Conservation (phyloP, 208 protist species). For the Crithidia thermophila region DNA sequence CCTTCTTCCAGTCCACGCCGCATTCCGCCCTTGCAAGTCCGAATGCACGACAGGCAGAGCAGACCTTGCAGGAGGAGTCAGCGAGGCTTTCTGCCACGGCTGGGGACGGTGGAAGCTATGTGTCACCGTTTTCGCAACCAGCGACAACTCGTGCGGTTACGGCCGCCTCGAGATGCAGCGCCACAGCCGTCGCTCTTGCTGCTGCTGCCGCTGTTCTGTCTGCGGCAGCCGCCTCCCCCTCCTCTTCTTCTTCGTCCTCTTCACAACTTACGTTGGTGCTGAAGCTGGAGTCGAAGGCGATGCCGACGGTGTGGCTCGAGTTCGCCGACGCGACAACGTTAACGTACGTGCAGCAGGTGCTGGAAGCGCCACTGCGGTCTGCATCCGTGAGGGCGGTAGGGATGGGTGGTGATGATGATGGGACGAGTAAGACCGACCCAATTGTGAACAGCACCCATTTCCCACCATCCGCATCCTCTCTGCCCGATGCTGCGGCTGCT, state of each 20-base stretch:
- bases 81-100: too few species aligned
- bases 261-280: constrained; percentile 19
- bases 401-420: too few species aligned
- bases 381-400: neutral
- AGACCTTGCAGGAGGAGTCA: too few species aligned
- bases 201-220: constrained; percentile 1
- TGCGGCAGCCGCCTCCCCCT: neutral
- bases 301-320: constrained; percentile 41
- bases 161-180: neutral
- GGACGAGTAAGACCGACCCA: too few species aligned
- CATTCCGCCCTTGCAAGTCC: too few species aligned
- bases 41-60: too few species aligned
- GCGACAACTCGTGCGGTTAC: neutral
- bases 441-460: too few species aligned
- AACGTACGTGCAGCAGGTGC: constrained; percentile 26
- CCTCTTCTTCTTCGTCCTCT: too few species aligned
- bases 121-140: too few species aligned
- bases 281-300: constrained; percentile 18
- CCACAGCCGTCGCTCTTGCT: neutral
- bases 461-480: too few species aligned
- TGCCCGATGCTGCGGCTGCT: too few species aligned
- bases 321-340: constrained; percentile 26
- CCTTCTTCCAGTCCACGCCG: constrained; percentile 3
- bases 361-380: constrained; percentile 23
- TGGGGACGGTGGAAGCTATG: too few species aligned